These are phyloP conservation scores for Encephalitozoon cuniculi DNA, from an alignment of 371 early-diverging fungal genomes.

Conservation along the genomic window DNA sequence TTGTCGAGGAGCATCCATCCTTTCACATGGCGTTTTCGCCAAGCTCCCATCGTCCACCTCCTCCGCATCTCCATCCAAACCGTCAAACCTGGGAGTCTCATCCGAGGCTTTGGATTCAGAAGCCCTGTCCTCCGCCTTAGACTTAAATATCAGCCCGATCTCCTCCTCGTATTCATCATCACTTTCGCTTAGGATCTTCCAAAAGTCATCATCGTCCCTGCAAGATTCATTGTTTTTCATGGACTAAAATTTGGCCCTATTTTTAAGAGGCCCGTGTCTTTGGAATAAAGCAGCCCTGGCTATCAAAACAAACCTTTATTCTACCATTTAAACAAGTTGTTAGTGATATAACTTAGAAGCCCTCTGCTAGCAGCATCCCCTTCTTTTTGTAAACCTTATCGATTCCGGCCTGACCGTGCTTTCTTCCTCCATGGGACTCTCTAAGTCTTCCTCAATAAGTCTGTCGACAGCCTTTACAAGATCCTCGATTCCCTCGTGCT, in stretches of 20 bases:
- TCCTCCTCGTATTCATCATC: not conserved
- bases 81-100: not conserved
- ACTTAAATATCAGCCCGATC: not conserved
- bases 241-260: conserved; percentile 5
- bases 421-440: conserved; percentile 30
- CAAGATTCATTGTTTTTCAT: not conserved
- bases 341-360: not conserved
- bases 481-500: conserved; percentile 49
- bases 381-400: not conserved
- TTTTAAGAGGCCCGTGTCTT: not conserved
- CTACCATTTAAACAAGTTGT: not conserved
- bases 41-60: not conserved
- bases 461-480: conserved; percentile 42
- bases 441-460: conserved; percentile 47
- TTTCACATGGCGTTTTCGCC: not conserved
- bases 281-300: not conserved
- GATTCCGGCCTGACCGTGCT: not conserved
- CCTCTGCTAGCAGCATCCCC: not conserved
- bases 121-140: not conserved
- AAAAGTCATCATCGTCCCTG: not conserved
- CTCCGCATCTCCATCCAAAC: not conserved
- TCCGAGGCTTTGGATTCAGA: not conserved
- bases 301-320: not conserved
- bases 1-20: not conserved
- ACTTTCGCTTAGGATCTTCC: not conserved